Evolutionary conservation across 805 yeast genomes (phyloP).

Genomic region (Komagataella phaffii): DNA sequence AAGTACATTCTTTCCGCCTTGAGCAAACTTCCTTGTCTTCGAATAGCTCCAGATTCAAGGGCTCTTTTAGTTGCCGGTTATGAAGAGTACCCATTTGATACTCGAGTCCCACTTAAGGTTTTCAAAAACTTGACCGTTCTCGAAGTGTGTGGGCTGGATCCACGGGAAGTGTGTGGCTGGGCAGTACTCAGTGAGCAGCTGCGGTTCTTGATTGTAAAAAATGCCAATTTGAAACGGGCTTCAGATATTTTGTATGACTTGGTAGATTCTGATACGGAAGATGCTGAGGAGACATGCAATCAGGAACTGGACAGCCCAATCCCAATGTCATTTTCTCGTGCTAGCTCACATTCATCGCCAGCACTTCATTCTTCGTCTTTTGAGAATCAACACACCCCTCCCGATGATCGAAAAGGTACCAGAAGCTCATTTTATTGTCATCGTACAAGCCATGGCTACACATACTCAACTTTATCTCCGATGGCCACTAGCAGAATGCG

Average conservation of each 20-base stretch:
- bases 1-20: conserved; percentile 49
- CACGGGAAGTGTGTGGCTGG: conserved; percentile 59
- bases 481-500: conserved; percentile 1
- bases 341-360: not conserved
- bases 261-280: conserved; percentile 34
- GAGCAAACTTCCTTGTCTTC: conserved; percentile 50
- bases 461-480: not conserved
- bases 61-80: conserved; percentile 44
- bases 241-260: conserved; percentile 37
- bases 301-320: not conserved
- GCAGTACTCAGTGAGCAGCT: conserved; percentile 37
- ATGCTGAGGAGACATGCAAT: conserved; percentile 9
- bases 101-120: conserved; percentile 48
- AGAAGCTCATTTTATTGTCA: not conserved
- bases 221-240: conserved; percentile 35
- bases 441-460: not conserved
- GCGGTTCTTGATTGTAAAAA: conserved; percentile 39
- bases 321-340: not conserved
- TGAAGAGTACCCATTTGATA: conserved; percentile 62
- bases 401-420: not conserved
- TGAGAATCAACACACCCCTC: not conserved
- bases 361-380: not conserved
- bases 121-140: conserved; percentile 51
- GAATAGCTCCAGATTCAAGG: conserved; percentile 46
- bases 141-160: conserved; percentile 46